These are phyloP conservation scores for Diplodia scrobiculata DNA, from an alignment of 2,329 filamentous ascomycete genomes.

Conservation along the genomic window DNA sequence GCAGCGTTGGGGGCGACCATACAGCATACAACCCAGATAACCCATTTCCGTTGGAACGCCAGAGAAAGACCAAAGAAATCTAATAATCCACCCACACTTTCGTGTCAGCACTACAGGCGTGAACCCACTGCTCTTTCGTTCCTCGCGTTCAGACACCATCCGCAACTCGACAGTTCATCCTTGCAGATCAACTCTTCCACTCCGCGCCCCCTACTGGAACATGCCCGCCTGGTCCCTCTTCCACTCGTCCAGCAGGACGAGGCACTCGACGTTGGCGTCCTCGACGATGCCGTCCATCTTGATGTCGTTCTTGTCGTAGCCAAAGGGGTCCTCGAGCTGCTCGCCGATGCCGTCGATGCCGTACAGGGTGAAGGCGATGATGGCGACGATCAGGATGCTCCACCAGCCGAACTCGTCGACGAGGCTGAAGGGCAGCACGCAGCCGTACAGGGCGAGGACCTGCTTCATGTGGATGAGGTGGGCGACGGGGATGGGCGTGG, in stretches of 20 bases:
- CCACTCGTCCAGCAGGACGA: constrained; percentile 63
- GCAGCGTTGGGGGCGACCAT: neutral
- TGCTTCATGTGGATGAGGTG: constrained; percentile 67
- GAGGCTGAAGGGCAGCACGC: constrained; percentile 64
- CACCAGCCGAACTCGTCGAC: constrained; percentile 66
- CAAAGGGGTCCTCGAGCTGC: constrained; percentile 67
- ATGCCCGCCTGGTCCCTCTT: constrained; percentile 37
- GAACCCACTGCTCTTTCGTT: too few species aligned
- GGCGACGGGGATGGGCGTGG: constrained; percentile 66
- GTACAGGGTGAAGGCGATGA: constrained; percentile 66
- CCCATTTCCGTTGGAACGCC: neutral
- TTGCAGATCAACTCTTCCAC: neutral
- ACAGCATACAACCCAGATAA: neutral
- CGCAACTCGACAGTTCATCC: too few species aligned
- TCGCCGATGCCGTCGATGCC: constrained; percentile 65
- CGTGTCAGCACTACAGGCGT: neutral
- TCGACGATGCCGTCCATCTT: constrained; percentile 68
- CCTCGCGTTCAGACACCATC: too few species aligned
- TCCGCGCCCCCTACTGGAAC: neutral
- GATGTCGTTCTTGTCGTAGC: constrained; percentile 67
- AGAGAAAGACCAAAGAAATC: neutral
- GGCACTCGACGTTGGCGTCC: constrained; percentile 61
- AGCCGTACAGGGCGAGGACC: constrained; percentile 63
- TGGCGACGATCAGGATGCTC: constrained; percentile 60
- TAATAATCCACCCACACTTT: neutral